phyloP scores from a whole-genome alignment of 2,329 filamentous ascomycete species.

The Beauveria caledonica region DNA sequence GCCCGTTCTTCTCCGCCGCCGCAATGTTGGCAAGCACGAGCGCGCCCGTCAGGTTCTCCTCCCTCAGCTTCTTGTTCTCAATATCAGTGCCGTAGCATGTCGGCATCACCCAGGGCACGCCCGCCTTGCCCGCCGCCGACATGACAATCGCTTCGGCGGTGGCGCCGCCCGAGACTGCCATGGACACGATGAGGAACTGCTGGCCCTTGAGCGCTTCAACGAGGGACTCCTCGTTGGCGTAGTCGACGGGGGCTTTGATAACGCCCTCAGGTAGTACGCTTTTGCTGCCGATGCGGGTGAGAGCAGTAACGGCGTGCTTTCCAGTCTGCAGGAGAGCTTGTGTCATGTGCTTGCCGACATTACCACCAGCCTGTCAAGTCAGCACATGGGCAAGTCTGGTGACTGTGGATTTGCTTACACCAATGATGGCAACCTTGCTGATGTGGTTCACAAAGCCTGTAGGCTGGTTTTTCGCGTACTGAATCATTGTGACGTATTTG shows the following conservation, averaged over 20 bases:
- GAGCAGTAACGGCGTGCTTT: conserved; percentile 44
- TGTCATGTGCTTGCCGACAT: conserved; percentile 32
- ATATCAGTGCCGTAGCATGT: conserved; percentile 33
- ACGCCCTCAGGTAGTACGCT: conserved; percentile 37
- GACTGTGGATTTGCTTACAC: conserved; percentile 23
- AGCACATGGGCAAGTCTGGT: background rate
- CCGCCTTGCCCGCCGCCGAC: conserved; percentile 41
- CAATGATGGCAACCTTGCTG: conserved; percentile 33
- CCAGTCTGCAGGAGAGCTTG: conserved; percentile 37
- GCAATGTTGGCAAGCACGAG: conserved; percentile 17
- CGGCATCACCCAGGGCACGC: conserved; percentile 43
- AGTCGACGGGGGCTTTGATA: conserved; percentile 32
- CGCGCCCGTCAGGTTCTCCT: conserved; percentile 21
- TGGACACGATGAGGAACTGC: conserved; percentile 45
- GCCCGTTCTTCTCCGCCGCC: conserved; percentile 31
- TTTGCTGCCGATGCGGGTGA: conserved; percentile 38
- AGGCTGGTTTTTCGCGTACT: conserved; percentile 21
- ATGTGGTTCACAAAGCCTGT: conserved; percentile 25
- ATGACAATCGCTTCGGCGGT: conserved; percentile 38
- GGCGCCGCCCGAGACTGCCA: conserved; percentile 30
- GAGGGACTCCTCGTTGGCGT: conserved; percentile 33
- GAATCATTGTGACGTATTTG: background rate
- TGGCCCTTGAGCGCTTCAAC: conserved; percentile 42
- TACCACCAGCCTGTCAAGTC: conserved; percentile 28
- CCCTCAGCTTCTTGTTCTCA: conserved; percentile 19